Conservation (phyloP, 805 yeast genomes). For the Phaffomyces opuntiae region DNA sequence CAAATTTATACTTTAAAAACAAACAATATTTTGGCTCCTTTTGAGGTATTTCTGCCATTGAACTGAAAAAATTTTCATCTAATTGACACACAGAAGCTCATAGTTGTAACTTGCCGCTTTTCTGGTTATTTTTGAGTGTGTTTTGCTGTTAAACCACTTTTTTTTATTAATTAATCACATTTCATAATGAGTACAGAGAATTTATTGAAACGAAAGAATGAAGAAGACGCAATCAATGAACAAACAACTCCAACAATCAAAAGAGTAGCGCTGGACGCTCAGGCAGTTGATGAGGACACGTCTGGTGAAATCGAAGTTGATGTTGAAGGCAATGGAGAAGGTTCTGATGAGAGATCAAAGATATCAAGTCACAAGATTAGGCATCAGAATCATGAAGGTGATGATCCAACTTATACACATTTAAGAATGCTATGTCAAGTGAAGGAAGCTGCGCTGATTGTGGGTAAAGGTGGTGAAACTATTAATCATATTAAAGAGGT, state of each 20-base stretch:
- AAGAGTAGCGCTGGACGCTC: slow-evolving; percentile 66
- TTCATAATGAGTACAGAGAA: slow-evolving; percentile 7
- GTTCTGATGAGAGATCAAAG: not conserved
- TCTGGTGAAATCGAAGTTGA: slow-evolving; percentile 8
- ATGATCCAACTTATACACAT: slow-evolving; percentile 56
- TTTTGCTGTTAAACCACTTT: not conserved
- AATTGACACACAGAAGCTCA: too few species aligned
- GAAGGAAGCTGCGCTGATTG: slow-evolving; percentile 67
- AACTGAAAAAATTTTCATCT: too few species aligned
- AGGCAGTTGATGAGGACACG: slow-evolving; percentile 32
- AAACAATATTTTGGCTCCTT: too few species aligned
- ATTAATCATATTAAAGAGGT: slow-evolving; percentile 56
- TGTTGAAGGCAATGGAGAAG: slow-evolving; percentile 2
- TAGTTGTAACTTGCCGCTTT: not conserved
- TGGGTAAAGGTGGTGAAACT: slow-evolving; percentile 76
- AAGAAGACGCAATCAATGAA: slow-evolving; percentile 36
- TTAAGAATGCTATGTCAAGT: slow-evolving; percentile 71
- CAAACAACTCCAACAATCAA: slow-evolving; percentile 47
- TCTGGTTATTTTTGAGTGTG: not conserved
- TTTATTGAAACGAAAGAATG: slow-evolving; percentile 56
- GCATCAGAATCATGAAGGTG: slow-evolving; percentile 15
- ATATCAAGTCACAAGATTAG: slow-evolving; percentile 24
- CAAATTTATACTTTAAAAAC: too few species aligned
- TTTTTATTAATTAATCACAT: not conserved
- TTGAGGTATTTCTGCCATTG: too few species aligned